Percentiles rank a stretch among this genome's conserved stretches.
These are phyloP conservation scores for Phytophthora pisi DNA, from an alignment of 352 stramenopile genomes.

Conservation along the genomic window DNA sequence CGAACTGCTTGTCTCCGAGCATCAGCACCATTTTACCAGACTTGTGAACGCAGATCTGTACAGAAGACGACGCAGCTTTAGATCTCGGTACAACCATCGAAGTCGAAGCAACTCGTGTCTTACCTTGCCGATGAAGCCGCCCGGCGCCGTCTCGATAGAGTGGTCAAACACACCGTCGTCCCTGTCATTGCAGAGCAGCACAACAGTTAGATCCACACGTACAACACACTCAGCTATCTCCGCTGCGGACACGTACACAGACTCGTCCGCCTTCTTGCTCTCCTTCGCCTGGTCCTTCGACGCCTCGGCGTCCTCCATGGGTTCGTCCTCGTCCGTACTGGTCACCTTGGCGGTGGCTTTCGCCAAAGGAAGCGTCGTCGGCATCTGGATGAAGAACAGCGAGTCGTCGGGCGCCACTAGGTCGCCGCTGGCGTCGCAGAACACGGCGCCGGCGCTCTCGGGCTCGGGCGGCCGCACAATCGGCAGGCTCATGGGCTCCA, in stretches of 20 bases:
- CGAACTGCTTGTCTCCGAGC: slow-evolving; percentile 88
- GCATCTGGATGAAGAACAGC: slow-evolving; percentile 84
- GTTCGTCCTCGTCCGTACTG: slow-evolving; percentile 39
- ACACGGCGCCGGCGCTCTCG: slow-evolving; percentile 63
- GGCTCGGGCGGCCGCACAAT: slow-evolving; percentile 71
- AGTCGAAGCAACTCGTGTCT: not conserved
- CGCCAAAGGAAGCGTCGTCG: slow-evolving; percentile 79
- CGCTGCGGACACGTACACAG: slow-evolving; percentile 18
- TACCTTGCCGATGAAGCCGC: slow-evolving; percentile 87
- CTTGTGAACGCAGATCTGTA: slow-evolving; percentile 83
- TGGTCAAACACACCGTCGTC: slow-evolving; percentile 72
- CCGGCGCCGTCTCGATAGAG: slow-evolving; percentile 68
- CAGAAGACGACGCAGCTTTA: not conserved
- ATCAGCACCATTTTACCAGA: slow-evolving; percentile 87
- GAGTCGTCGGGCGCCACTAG: slow-evolving; percentile 66
- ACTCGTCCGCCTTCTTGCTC: slow-evolving; percentile 31
- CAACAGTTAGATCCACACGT: slow-evolving; percentile 5
- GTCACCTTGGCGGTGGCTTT: slow-evolving; percentile 42
- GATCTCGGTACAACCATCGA: not conserved
- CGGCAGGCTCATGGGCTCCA: slow-evolving; percentile 85
- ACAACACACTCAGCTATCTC: not conserved
- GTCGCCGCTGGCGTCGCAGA: slow-evolving; percentile 65
- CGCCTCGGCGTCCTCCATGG: slow-evolving; percentile 37
- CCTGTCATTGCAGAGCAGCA: slow-evolving; percentile 26
- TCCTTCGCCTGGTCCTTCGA: slow-evolving; percentile 22